Evolutionary conservation across 306 rosid species (phyloP).

Genomic region (Potentilla sterilis): DNA sequence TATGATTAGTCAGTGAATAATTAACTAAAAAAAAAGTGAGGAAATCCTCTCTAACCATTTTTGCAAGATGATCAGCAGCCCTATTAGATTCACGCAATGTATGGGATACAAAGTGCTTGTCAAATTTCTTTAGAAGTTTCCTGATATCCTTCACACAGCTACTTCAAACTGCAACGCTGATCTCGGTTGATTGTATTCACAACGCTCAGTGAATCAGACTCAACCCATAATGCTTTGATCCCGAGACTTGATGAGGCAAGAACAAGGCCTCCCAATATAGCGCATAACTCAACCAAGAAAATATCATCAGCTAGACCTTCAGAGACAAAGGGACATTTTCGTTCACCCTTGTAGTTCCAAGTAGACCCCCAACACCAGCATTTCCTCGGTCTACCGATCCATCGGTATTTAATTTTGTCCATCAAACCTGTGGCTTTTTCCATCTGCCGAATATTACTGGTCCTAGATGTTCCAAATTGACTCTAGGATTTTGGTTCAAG

Average conservation of each 20-base stretch:
- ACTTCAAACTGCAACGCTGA: constrained; percentile 25
- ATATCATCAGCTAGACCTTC: constrained; percentile 36
- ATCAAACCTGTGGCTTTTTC: constrained; percentile 50
- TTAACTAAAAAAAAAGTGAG: too few relatives aligned
- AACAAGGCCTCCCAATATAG: constrained; percentile 35
- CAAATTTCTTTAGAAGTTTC: constrained; percentile 42
- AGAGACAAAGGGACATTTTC: constrained; percentile 57
- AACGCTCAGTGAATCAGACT: constrained; percentile 30
- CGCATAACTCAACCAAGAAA: constrained; percentile 30
- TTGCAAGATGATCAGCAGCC: constrained; percentile 68
- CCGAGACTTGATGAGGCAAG: constrained; percentile 25
- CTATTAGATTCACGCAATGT: constrained; percentile 62
- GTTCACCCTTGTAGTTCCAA: constrained; percentile 45
- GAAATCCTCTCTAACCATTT: too few relatives aligned
- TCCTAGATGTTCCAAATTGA: constrained; percentile 24
- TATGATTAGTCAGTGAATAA: too few relatives aligned
- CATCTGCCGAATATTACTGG: constrained; percentile 44
- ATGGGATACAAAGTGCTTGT: constrained; percentile 43
- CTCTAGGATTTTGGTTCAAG: constrained; percentile 41
- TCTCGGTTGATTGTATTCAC: constrained; percentile 38
- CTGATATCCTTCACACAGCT: constrained; percentile 38
- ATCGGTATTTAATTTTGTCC: constrained; percentile 65
- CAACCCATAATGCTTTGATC: constrained; percentile 23
- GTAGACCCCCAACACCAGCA: constrained; percentile 56
- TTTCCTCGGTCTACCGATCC: constrained; percentile 43